Evolutionary conservation across 1,139 yeast genomes (phyloP).

Genomic region (Nakaseomyces uthaithaninus): DNA sequence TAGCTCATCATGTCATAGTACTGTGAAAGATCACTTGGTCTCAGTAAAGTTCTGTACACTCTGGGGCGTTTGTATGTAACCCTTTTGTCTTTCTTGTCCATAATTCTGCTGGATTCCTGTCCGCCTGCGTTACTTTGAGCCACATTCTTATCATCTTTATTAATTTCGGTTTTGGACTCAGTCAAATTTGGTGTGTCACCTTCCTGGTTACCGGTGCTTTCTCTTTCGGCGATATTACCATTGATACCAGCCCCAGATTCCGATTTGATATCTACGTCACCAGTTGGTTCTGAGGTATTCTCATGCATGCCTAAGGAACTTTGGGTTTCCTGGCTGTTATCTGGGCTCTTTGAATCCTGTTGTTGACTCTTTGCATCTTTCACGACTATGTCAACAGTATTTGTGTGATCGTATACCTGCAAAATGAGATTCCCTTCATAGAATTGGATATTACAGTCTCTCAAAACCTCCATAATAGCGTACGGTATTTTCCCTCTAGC

Average conservation of each 20-base stretch:
- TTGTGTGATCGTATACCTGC: slow-evolving; percentile 72
- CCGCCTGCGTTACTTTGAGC: neutral
- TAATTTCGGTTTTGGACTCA: neutral
- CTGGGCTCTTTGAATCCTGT: slow-evolving; percentile 6
- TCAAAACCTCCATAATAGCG: slow-evolving; percentile 78
- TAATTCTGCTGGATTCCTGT: neutral
- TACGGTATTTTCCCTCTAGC: slow-evolving; percentile 80
- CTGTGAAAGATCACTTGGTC: slow-evolving; percentile 72
- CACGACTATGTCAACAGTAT: slow-evolving; percentile 30
- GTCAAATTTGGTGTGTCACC: too few relatives aligned
- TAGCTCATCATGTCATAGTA: slow-evolving; percentile 82
- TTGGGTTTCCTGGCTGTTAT: neutral
- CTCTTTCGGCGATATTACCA: slow-evolving; percentile 6
- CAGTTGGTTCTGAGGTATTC: slow-evolving; percentile 6
- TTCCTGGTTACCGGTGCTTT: slow-evolving; percentile 6
- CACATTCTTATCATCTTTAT: neutral
- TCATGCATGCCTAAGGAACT: neutral
- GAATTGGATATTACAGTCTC: slow-evolving; percentile 73
- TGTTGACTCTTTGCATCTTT: slow-evolving; percentile 10
- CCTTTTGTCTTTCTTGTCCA: neutral
- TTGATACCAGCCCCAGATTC: neutral
- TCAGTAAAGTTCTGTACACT: slow-evolving; percentile 64
- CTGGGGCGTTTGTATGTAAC: slow-evolving; percentile 42
- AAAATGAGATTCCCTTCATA: slow-evolving; percentile 87
- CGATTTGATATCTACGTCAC: neutral